Percentiles rank a stretch among this genome's conserved stretches.
These are phyloP conservation scores for Ananas comosus DNA, from an alignment of 176 grass and related monocot species.

Conservation along the genomic window DNA sequence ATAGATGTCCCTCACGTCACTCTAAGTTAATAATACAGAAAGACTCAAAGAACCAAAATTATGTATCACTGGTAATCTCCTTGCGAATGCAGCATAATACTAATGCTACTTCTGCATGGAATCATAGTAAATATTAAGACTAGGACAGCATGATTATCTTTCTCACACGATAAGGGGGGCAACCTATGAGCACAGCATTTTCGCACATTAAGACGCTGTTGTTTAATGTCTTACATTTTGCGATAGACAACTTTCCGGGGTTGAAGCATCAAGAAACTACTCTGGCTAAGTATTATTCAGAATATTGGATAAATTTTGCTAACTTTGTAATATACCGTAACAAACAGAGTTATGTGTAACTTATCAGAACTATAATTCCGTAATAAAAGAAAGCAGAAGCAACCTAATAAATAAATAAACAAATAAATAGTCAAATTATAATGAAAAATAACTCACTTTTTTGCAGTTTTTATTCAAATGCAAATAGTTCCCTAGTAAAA, in stretches of 20 bases:
- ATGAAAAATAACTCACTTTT: not conserved
- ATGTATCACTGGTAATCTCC: not conserved
- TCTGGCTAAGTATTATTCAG: not conserved
- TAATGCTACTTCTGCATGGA: no score
- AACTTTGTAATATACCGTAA: not conserved
- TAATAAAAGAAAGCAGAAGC: not conserved
- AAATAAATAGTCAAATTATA: not conserved
- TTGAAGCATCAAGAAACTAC: not conserved
- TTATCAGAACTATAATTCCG: conserved; percentile 5
- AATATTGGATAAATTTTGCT: not conserved
- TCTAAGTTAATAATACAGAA: not conserved
- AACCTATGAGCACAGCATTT: no score
- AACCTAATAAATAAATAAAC: not conserved
- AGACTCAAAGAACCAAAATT: not conserved
- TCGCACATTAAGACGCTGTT: no score
- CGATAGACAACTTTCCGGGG: no score
- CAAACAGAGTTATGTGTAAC: not conserved
- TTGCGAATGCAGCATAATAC: no score
- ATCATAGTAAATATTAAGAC: no score
- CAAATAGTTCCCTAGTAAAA: no score
- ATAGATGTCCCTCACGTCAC: not conserved
- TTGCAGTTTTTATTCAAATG: no score
- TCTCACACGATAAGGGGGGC: no score
- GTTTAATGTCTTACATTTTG: no score
- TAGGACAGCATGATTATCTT: no score